Conservation (phyloP, 345 rosid genomes). For the Rhodamnia rubescens region DNA sequence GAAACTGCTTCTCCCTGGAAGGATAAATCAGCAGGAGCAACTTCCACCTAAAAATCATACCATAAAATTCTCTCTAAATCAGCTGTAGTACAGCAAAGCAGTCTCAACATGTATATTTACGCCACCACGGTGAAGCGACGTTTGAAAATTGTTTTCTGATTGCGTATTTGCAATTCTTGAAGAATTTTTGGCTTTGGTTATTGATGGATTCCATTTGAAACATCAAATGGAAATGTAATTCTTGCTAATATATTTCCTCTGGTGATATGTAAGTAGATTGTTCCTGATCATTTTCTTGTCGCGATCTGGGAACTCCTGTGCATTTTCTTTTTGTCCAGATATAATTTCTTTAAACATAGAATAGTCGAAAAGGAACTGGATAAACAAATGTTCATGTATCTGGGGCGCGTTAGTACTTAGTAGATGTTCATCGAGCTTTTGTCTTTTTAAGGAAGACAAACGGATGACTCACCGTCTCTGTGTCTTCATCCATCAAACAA, state of each 20-base stretch:
- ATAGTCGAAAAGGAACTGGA: background rate
- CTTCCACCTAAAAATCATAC: background rate
- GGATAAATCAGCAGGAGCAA: background rate
- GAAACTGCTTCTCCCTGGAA: slow-evolving; percentile 28
- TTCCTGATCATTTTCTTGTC: background rate
- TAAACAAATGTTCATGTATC: background rate
- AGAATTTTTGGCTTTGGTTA: background rate
- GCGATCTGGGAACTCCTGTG: background rate
- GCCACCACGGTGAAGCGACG: background rate
- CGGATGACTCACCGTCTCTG: background rate
- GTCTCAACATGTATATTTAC: background rate
- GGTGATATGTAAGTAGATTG: background rate
- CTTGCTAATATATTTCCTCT: background rate
- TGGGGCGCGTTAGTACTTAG: background rate
- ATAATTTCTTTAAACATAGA: background rate
- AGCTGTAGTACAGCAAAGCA: background rate
- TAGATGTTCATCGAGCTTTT: background rate
- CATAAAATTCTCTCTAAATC: background rate
- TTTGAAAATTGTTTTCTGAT: background rate
- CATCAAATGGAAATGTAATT: background rate
- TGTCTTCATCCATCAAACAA: background rate
- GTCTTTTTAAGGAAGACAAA: background rate
- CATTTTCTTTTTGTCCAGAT: background rate
- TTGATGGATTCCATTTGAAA: background rate
- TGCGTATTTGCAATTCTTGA: background rate